Base-by-base conservation (phyloP, 1,284 basidiomycete genomes). In the Ceratobasidium theobromae region DNA sequence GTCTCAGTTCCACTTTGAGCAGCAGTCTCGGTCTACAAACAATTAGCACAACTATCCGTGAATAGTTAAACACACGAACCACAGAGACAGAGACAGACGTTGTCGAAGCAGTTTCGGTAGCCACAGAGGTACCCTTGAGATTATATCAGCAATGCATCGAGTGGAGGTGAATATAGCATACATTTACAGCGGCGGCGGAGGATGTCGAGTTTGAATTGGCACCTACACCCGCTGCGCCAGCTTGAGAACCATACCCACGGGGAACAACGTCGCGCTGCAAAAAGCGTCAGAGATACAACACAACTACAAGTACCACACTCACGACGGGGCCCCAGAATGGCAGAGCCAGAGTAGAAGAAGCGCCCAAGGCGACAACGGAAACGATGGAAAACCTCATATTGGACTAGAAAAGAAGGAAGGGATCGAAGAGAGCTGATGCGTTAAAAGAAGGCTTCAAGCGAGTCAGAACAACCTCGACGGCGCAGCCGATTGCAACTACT, bases 371-470 rank as follows among this genome's bases (percentile, higher is more conserved):
- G 49, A 64, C 35, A 16, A 64, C 6, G 25, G 60, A 64, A 28
- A 64, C n/a, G 16, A 64, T 16, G 14, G 60, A 64, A 28, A 64
- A 21, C 49, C 53, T 64, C 60, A 64, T 64, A 23, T 14, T 53
- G 6, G 18, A 53, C 18, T 23, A 35, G 12, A 25, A 21, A 38
- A 32, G 12, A 14, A 38, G n/a, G 18, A 43, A 23, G 14, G 23
- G 45, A 52, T 38, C 16, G 27, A 41, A 8, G 12, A 21, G 23
- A 21, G 45, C 45, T 32, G 16, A 21, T 38, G 33, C 40, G 28
- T 32, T 16, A 64, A 64, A 62, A 25, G 45, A 49, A 62, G n/a
- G n/a, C n/a, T n/a, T n/a, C n/a, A n/a, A n/a, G n/a, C n/a, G 58
- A 45, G 43, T 62, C 9, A 9, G 30, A 4, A 9, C 38, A 18